Evolutionary conservation across 352 stramenopile species (phyloP), one percentile per base, ranked within the genome.

Genomic region (Pilasporangium apinafurcum): DNA sequence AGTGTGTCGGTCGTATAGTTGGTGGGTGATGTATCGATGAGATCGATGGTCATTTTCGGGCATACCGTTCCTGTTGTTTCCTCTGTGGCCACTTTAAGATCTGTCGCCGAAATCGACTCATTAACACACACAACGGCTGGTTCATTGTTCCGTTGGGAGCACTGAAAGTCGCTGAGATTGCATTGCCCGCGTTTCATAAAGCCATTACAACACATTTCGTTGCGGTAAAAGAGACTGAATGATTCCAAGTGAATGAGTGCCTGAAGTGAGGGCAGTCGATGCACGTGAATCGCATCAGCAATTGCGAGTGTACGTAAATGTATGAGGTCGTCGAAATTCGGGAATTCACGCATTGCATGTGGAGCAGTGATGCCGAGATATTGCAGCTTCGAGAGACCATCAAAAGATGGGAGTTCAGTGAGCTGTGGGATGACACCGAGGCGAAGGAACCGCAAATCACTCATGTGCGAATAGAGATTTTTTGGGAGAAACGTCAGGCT

Each of bases 351-450:
- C 34, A 75, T 22, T 2, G n/a, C 13, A 4, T 55, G 52, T 3
- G 56, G 22, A 2, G 53, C 45, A 1, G 55, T 45, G 8, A 79
- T 31, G 3, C 57, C 47, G 2, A 79, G 48, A 1, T 56, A 73
- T 12, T 62, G 54, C 1, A 67, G 48, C 2, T 28, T 20, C 5
- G 13, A 26, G 5, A 57, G 30, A 5, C 22, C 12, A 7, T 17
- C 0, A 5, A 62, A 20, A 3, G 13, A 22, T 0, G 51, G 42
- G 1, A 65, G 29, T 14, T 39, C 43, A 0, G 25, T 1, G n/a
- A 55, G 39, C 4, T 27, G 18, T 1, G 12, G 14, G 21, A 39
- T 29, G 0, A 39, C 18, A 4, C 46, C 51, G 0, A 65, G 37
- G 30, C 58, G 56, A 0, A 65, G 12, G 18, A 58, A 52, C 20